Base-by-base conservation (phyloP, 305 asterid genomes). In the Fraxinus sp. region DNA sequence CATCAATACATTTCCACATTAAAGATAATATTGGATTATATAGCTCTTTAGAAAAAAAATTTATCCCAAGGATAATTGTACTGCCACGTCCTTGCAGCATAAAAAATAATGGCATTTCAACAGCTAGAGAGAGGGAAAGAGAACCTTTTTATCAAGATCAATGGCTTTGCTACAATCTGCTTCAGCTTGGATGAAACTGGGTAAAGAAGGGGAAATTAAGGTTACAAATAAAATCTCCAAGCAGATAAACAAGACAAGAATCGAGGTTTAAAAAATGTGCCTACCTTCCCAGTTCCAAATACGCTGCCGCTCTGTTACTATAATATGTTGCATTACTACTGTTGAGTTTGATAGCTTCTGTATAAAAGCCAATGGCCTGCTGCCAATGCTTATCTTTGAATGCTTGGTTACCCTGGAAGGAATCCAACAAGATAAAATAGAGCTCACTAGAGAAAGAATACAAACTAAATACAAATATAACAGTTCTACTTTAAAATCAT, bases 271-370 rank as follows among this genome's bases (percentile, higher is more conserved):
- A 62, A 28, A 79, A 82, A 68, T 78, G 70, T 76, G 85, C 4
- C 3, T 33, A 94, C 99, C 95, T 95, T 87, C 89, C 57, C 81
- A 96, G 37, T 90, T 86, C 98, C 91, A 96, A 87, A 89, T 91
- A 90, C 81, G 97, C 98, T 43, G 98, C 98, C 78, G 99, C 98
- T 85, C 99, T 88, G 88, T 96, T 96, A 77, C 92, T 91, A 90
- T 90, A 96, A 85, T 92, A 96, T 32, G 98, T 95, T 20, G 98
- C 98, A 85, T 87, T 92, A 81, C 87, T 89, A 75, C 92, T 83
- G 85, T 93, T 95, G 83, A 95, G 94, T 85, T 92, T 96, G 91
- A 96, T 91, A 77, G 99, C 99, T 83, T 96, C 99, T 22, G 96
- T 81, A 85, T 96, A 96, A 89, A 86, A 93, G 78, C 93, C 98